phyloP scores from a whole-genome alignment of 306 rosid genomes.

The Quercus robur region DNA sequence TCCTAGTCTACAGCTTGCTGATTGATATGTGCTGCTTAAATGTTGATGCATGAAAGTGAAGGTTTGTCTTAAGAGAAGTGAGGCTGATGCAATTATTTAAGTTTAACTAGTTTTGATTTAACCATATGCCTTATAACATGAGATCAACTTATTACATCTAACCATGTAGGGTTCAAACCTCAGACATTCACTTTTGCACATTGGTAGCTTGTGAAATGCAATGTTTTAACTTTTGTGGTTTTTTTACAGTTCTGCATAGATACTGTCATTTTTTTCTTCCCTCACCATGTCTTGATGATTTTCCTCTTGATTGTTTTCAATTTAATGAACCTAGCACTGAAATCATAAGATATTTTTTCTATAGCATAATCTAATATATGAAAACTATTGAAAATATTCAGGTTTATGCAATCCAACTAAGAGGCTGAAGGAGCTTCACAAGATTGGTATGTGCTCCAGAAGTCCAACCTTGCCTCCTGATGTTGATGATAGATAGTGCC shows the following conservation, averaged over 20 bases:
- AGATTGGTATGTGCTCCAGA: constrained; percentile 33
- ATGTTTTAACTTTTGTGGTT: too few relatives aligned
- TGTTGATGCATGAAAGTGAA: neutral
- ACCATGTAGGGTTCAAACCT: neutral
- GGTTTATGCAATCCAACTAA: constrained; percentile 34
- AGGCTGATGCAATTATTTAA: too few relatives aligned
- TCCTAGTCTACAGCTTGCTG: too few relatives aligned
- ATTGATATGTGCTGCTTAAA: neutral
- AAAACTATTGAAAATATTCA: constrained; percentile 10
- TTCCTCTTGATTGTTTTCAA: neutral
- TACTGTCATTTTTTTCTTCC: too few relatives aligned
- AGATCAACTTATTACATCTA: neutral
- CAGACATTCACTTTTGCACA: neutral
- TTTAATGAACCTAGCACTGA: neutral
- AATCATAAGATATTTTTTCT: neutral
- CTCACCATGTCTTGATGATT: neutral
- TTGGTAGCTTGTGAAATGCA: neutral
- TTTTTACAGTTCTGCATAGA: too few relatives aligned
- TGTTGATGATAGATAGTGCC: constrained; percentile 19
- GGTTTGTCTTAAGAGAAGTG: neutral
- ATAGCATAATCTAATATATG: neutral
- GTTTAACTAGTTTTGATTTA: neutral
- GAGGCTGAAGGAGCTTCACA: constrained; percentile 36
- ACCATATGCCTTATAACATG: neutral
- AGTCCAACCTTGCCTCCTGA: constrained; percentile 34